Evolutionary conservation across 1,139 yeast species (phyloP).

Genomic region (Debaryomyces coudertii): DNA sequence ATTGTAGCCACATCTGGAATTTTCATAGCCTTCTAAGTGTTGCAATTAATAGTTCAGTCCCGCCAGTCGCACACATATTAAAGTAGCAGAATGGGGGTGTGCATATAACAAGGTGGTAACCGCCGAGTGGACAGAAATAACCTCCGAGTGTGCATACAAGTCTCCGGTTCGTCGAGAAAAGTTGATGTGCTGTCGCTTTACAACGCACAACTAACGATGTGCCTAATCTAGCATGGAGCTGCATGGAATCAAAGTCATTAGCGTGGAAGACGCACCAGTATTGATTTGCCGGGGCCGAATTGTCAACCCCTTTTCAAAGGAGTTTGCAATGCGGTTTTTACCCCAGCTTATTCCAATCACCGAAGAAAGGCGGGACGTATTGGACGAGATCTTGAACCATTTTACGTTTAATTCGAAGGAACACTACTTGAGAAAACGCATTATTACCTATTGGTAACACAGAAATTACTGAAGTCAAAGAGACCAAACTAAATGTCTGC

Average conservation of each 20-base stretch:
- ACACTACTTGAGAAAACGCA: background rate
- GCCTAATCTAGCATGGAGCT: background rate
- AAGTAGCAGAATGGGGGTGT: background rate
- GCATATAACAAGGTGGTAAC: background rate
- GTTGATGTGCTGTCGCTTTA: background rate
- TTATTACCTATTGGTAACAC: background rate
- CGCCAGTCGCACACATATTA: conserved; percentile 4
- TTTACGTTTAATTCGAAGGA: background rate
- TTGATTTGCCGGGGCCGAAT: background rate
- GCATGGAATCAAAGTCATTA: background rate
- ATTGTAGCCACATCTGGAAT: background rate
- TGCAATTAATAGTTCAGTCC: background rate
- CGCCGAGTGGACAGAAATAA: background rate
- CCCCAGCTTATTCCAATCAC: background rate
- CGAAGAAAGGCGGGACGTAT: background rate
- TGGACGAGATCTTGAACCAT: background rate
- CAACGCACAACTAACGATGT: background rate
- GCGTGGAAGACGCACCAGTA: background rate
- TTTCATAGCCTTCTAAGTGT: background rate
- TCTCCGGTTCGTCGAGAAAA: background rate
- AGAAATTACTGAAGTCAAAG: background rate
- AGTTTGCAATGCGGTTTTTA: background rate
- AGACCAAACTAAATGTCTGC: conserved; percentile 1
- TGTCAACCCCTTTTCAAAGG: background rate
- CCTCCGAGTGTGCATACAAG: background rate